A percentile compares a stretch with the other conserved stretches of the same genome.
phyloP scores from a whole-genome alignment of 2,329 filamentous ascomycete genomes.

The Neopestalotiopsis rosae region DNA sequence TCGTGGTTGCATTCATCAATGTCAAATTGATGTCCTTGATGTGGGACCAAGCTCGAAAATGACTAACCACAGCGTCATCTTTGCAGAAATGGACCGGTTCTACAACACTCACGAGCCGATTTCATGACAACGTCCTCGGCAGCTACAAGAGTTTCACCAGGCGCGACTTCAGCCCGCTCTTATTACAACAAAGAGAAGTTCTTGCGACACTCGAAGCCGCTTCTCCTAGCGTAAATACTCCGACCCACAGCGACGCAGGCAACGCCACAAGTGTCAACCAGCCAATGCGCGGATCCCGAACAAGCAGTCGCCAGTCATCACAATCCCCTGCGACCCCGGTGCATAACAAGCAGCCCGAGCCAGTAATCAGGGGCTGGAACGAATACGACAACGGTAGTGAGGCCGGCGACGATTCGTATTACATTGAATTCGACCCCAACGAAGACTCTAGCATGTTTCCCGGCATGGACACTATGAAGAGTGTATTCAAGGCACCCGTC shows the following conservation, averaged over 20 bases:
- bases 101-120: conserved; percentile 64
- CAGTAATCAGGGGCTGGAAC: conserved; percentile 70
- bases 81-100: conserved; percentile 82
- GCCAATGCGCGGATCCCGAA: conserved; percentile 15
- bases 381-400: conserved; percentile 87
- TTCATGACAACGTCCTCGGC: conserved; percentile 69
- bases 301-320: conserved; percentile 21
- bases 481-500: conserved; percentile 54
- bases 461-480: conserved; percentile 65
- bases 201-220: conserved; percentile 52
- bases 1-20: conserved; percentile 26
- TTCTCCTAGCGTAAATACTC: conserved; percentile 40
- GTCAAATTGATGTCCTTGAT: conserved; percentile 14
- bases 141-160: conserved; percentile 75
- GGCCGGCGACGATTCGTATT: conserved; percentile 65
- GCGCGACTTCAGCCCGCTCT: conserved; percentile 63
- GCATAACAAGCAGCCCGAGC: conserved; percentile 31
- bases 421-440: conserved; percentile 73
- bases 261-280: conserved; percentile 31
- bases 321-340: conserved; percentile 22
- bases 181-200: conserved; percentile 56
- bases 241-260: too few relatives aligned
- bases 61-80: neutral
- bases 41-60: neutral
- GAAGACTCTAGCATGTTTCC: conserved; percentile 65